Base-by-base conservation (phyloP, 768 basidiomycete genomes). In the Tulasnella sp. region DNA sequence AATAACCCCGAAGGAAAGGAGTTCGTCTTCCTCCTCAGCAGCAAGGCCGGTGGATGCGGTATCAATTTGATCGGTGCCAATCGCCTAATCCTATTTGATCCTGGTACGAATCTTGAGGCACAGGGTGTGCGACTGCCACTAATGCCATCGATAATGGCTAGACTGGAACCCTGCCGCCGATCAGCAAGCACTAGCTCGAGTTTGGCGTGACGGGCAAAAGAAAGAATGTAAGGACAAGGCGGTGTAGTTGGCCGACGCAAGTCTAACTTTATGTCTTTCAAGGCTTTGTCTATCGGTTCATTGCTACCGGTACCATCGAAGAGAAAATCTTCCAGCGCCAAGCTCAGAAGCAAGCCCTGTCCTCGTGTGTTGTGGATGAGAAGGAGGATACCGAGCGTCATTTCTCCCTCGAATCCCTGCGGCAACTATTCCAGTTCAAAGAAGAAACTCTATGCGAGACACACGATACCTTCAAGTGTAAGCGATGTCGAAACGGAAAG, bases 161-260 rank as follows among this genome's bases (percentile, higher is more conserved):
- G 95, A 98, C 78, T 98, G 95, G 95, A 98, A 98, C 77, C 95
- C 95, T 32, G 96, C 96, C 11, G 94, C 95, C 34, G 96, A 99
- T 80, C 97, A 98, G 79, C 96, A 99, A 79, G 96, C 96, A 8
- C 84, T 99, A 5, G 96, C 96, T 59, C 94, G 96, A 79, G 96
- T 99, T 9, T 99, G 96, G 96, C 91, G 96, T 82, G 96, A 99
- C 78, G 96, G 96, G 0, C 96, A 98, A 80, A 99, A 97, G 87
- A 98, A 98, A 86, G 95, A 97, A 81, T 99, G 96, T 95, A 77
- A 69, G 91, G 78, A 29, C 19, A 36, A 36, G 19, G 52, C 71
- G n/a, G 35, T 26, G 32, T 37, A 2, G 22, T 16, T 14, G 5
- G 12, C 12, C 59, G 17, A 17, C 22, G 6, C 62, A 19, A 36